Evolutionary conservation across 192 early-diverging fungal genomes (phyloP), one percentile per base, ranked within the genome.

Genomic region (Gaertneriomyces semiglobifer): DNA sequence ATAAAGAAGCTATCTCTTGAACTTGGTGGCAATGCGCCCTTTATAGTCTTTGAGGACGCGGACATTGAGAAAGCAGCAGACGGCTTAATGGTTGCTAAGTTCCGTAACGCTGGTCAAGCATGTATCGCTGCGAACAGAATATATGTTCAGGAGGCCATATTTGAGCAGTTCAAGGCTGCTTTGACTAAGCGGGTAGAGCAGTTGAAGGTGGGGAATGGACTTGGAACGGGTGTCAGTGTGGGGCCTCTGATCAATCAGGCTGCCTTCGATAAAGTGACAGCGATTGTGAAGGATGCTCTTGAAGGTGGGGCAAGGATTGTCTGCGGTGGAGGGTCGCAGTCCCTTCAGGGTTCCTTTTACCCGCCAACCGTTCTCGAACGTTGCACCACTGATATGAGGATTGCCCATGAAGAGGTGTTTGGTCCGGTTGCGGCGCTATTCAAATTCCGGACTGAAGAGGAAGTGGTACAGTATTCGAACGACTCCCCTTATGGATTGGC

Each of bases 351-450:
- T 2, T 20, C 66, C 44, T 96, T 90, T 70, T 92, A 86, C 63
- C 81, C 89, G 40, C 93, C 93, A 18, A 95, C 94, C 1, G 81
- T 96, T 18, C 66, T 96, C 11, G 76, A 77, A 1, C 79, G 83
- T n/a, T 86, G 91, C 70, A 80, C 76, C 6, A 77, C 82, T 41
- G 77, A 82, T 38, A 91, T 92, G 87, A 65, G 65, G 11, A 84
- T 95, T 54, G 70, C 84, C 33, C 75, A 68, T 16, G 90, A 93
- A 70, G 95, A 97, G 73, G 90, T 88, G 5, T 97, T 97, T 84
- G 95, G 95, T 7, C 94, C 95, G 6, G 81, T 97, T 25, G 90
- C 89, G 39, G 86, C 81, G 10, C 75, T 98, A 39, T 88, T 84
- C 72, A 77, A 63, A 12, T 97, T 97, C 70, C 64, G 84, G 0